phyloP scores from a whole-genome alignment of 441 rosid species.

The Breynia disticha region DNA sequence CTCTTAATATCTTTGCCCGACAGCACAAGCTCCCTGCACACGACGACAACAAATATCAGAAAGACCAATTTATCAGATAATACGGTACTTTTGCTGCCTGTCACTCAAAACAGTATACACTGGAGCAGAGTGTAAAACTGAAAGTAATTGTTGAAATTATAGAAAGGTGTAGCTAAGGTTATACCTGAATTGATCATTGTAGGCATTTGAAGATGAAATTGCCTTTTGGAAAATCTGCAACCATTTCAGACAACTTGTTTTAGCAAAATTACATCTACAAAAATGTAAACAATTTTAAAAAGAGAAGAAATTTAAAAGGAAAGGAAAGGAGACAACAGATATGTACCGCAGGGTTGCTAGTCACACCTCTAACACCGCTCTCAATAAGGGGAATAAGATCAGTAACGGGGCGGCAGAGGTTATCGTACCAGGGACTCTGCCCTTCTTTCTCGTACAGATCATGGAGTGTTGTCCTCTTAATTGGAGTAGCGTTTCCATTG shows the following conservation, averaged over 20 bases:
- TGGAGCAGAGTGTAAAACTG: too few species aligned
- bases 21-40: slow-evolving; percentile 69
- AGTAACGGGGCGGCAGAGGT: slow-evolving; percentile 91
- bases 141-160: too few species aligned
- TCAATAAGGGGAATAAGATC: slow-evolving; percentile 81
- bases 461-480: slow-evolving; percentile 64
- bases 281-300: slow-evolving; percentile 1
- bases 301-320: too few species aligned
- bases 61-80: neutral
- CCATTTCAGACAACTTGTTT: slow-evolving; percentile 12
- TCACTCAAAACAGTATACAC: too few species aligned
- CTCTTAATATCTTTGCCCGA: slow-evolving; percentile 82
- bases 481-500: slow-evolving; percentile 46
- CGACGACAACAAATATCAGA: neutral
- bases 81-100: too few species aligned
- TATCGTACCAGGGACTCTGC: slow-evolving; percentile 99
- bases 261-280: neutral
- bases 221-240: slow-evolving; percentile 98
- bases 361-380: slow-evolving; percentile 91
- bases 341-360: slow-evolving; percentile 96
- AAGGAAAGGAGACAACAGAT: neutral
- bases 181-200: slow-evolving; percentile 95
- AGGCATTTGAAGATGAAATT: slow-evolving; percentile 89
- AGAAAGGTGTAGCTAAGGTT: neutral
- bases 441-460: slow-evolving; percentile 88